Evolutionary conservation across 1,284 basidiomycete genomes (phyloP), one percentile per base, ranked within the genome.

Genomic region (Lignosus rhinocerotis): DNA sequence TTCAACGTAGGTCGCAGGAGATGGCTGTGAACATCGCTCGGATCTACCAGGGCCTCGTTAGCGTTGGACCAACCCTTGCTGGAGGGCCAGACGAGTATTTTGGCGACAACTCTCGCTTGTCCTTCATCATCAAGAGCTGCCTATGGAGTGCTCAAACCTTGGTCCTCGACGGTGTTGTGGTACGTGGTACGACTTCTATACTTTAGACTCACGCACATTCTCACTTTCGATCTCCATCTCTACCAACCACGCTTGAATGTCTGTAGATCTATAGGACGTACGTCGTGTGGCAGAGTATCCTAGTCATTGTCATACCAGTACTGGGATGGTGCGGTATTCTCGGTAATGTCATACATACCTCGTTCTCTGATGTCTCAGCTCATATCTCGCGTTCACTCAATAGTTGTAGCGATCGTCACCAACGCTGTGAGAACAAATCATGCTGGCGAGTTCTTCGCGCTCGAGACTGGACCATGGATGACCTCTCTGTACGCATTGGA

Each of bases 111-210:
- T 59, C 72, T 2, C 56, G 68, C 12, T 62, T 60, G 55, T 72
- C 71, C 19, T 72, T 56, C 42, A 46, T 56, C 25, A 33, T 51
- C 51, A 72, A 71, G 64, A 70, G 59, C 53, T 62, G 56, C 17
- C 36, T 76, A n/a, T 75, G 69, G 32, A 61, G 64, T n/a, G 59
- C 66, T 21, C 74, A 75, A 49, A 75, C 72, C 0, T 59, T 75
- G 1, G 59, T 74, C 11, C 69, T 73, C 5, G 73, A 75, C 39
- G 67, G 63, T 19, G 67, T 75, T 9, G 58, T 76, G 14, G 73
- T 74, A 43, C 45, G 69, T 65, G 43, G 11, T 11, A 44, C 31
- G 31, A 21, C 10, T 45, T 25, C 33, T 9, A 7, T 17, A 16
- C 25, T 9, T n/a, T 14, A 30, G 33, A 8, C 11, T 21, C 19